Percentiles rank a stretch among this genome's conserved stretches.
phyloP scores from a whole-genome alignment of 2,329 filamentous ascomycete species.

The Saccharata proteae region DNA sequence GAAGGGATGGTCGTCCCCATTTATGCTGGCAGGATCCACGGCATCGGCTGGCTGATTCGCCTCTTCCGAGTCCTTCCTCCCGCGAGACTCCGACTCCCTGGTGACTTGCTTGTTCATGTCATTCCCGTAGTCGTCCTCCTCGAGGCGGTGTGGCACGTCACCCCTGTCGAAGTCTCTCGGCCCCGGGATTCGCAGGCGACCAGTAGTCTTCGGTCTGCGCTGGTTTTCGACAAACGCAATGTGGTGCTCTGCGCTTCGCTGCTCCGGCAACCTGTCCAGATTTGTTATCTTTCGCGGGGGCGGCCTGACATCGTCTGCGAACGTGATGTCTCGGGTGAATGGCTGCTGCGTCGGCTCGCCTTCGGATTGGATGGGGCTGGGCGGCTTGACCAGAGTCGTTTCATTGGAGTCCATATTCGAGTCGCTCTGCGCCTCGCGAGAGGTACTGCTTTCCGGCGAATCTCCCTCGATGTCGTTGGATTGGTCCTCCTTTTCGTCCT shows the following conservation, averaged over 20 bases:
- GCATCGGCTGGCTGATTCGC: slow-evolving; percentile 7
- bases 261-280: slow-evolving; percentile 38
- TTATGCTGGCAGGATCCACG: slow-evolving; percentile 15
- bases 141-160: slow-evolving; percentile 52
- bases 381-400: too few relatives aligned
- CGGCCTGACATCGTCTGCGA: slow-evolving; percentile 53
- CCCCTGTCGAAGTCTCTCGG: slow-evolving; percentile 83
- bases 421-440: not conserved
- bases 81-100: slow-evolving; percentile 30
- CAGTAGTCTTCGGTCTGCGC: slow-evolving; percentile 57
- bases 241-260: slow-evolving; percentile 57
- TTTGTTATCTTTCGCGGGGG: slow-evolving; percentile 42
- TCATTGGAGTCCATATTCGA: too few relatives aligned
- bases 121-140: slow-evolving; percentile 30
- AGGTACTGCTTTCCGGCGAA: too few relatives aligned
- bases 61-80: slow-evolving; percentile 22
- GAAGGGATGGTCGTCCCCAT: slow-evolving; percentile 27
- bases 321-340: slow-evolving; percentile 46
- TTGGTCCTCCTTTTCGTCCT: slow-evolving; percentile 14
- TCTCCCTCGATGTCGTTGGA: too few relatives aligned
- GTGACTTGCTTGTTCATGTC: slow-evolving; percentile 3
- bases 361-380: too few relatives aligned
- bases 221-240: slow-evolving; percentile 83
- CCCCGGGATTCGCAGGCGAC: slow-evolving; percentile 76
- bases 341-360: slow-evolving; percentile 8